phyloP scores from a whole-genome alignment of 2,329 filamentous ascomycete species.

The Xylariaceae sp. region DNA sequence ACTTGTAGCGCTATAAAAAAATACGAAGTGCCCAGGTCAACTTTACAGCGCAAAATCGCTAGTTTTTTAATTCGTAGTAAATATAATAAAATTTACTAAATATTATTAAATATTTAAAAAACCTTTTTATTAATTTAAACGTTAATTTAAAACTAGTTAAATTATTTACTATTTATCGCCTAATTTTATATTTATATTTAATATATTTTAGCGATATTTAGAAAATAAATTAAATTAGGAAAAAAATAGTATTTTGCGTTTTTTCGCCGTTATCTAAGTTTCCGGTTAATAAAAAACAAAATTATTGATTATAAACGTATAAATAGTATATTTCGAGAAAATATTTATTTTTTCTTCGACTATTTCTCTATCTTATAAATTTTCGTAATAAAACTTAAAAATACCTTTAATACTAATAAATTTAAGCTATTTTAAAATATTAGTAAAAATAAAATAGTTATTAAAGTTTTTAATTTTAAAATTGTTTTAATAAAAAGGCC shows the following conservation, averaged over 20 bases:
- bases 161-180: neutral
- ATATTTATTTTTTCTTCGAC: neutral
- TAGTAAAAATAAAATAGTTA: neutral
- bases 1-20: too few relatives aligned
- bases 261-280: neutral
- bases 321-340: neutral
- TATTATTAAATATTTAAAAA: neutral
- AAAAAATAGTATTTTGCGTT: neutral
- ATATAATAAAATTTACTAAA: neutral
- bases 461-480: neutral
- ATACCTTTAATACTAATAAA: neutral
- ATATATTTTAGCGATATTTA: neutral
- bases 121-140: neutral
- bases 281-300: neutral
- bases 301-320: neutral
- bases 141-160: neutral
- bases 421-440: neutral
- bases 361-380: neutral
- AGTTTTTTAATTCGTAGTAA: too few relatives aligned
- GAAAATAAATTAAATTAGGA: neutral
- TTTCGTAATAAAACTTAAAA: neutral
- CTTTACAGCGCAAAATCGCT: too few relatives aligned
- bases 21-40: too few relatives aligned
- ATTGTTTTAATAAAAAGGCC: neutral
- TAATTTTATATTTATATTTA: neutral